Base-by-base conservation (phyloP, 345 rosid genomes). In the Heritiera littoralis region DNA sequence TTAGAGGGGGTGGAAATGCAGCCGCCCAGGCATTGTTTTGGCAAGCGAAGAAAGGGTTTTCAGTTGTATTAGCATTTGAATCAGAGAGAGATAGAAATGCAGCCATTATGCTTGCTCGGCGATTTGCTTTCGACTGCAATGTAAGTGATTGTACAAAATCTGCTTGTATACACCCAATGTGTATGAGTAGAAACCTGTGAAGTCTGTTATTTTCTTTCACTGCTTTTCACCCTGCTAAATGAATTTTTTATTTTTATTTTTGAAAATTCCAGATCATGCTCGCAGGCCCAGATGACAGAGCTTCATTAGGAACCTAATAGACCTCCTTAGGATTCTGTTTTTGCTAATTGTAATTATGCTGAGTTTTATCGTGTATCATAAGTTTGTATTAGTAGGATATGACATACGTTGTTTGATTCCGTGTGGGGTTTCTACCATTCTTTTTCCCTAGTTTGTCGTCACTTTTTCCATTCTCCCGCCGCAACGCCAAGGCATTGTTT, bases 1-100 rank as follows among this genome's bases (percentile, higher is more conserved):
- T 94, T 60, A 86, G 99, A 90, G 99, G 99, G 80, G 98, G 95
- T 23, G 99, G 98, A 49, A 96, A 94, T 80, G 99, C 98, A 0
- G 99, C 98, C 10, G 89, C 94, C 41, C 98, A 96, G 80, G 98
- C 98, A 64, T 64, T 90, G 86, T 96, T 89, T 87, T 96, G 98
- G 99, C 97, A 89, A 77, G 92, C 90, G 35, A 92, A 89, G 83
- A 88, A 87, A 84, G 97, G 92, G 2, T 72, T 83, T 63, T 91
- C 95, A 51, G 91, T 91, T 68, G 94, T 92, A 43, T 83, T 96
- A 77, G 98, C 98, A 72, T 94, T 96, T 40, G 99, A 96, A 80
- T 91, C 94, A 0, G 92, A 88, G 77, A 89, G 99, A 85, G 98
- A 94, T 66, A 87, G 98, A 83, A 94, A 96, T 66, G 97, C 95